Conservation (phyloP, 1,284 basidiomycete species). For the Cryptococcus maquisensis region DNA sequence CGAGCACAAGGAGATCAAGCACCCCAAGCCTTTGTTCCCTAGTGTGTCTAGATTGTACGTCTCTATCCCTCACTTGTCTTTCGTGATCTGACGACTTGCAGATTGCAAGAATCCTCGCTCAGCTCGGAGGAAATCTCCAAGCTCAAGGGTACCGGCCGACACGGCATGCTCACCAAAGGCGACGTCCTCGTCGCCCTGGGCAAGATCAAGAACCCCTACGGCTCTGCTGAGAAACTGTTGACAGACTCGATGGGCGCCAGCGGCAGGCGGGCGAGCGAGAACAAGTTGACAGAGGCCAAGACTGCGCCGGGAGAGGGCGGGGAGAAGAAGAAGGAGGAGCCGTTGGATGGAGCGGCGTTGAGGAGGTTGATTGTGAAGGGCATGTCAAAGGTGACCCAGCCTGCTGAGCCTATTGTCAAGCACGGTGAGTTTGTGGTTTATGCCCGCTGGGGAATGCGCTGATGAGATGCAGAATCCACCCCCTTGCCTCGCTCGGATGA, state of each 20-base stretch:
- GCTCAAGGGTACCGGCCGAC: constrained; percentile 65
- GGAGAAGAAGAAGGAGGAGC: background rate
- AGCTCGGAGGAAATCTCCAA: constrained; percentile 47
- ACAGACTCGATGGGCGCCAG: constrained; percentile 38
- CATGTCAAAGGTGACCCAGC: constrained; percentile 61
- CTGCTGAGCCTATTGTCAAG: constrained; percentile 51
- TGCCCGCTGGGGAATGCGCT: background rate
- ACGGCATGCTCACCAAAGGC: constrained; percentile 87
- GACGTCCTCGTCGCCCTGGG: constrained; percentile 78
- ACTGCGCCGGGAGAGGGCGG: background rate
- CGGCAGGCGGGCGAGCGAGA: constrained; percentile 33
- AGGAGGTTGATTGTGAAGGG: constrained; percentile 67
- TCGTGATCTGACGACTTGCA: constrained; percentile 8
- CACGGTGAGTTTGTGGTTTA: constrained; percentile 50
- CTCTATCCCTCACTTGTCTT: background rate
- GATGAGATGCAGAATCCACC: constrained; percentile 12
- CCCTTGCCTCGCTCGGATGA: constrained; percentile 30
- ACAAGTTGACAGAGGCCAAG: background rate
- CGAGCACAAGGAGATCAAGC: constrained; percentile 36
- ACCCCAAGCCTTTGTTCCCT: constrained; percentile 42
- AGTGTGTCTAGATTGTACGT: constrained; percentile 45
- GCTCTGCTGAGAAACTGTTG: constrained; percentile 69
- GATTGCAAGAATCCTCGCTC: constrained; percentile 42
- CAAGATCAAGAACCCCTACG: constrained; percentile 59
- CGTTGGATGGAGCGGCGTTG: constrained; percentile 63